Percentiles rank a stretch among this genome's conserved stretches.
Evolutionary conservation across 495 filamentous ascomycete genomes (phyloP).

Genomic region (Sphaerosporella brunnea): DNA sequence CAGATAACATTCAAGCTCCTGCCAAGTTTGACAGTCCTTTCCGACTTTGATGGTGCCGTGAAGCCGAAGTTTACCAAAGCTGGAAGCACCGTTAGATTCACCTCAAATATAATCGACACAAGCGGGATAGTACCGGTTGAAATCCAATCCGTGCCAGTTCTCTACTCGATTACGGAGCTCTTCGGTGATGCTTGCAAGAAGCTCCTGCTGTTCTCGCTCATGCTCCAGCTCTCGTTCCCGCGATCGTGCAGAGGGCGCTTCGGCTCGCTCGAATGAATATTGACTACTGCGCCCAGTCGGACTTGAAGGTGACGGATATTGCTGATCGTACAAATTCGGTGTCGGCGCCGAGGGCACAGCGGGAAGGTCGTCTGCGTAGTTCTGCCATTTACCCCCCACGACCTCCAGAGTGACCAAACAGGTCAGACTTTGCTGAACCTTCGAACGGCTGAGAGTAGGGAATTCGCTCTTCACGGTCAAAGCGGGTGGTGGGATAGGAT

Average conservation of each 20-base stretch:
- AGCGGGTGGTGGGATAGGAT: constrained; percentile 77
- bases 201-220: constrained; percentile 33
- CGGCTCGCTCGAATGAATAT: constrained; percentile 23
- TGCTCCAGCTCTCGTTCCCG: constrained; percentile 18
- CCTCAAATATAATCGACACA: not conserved
- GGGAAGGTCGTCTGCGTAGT: constrained; percentile 67
- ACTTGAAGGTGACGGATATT: constrained; percentile 20
- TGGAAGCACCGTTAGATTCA: constrained; percentile 23
- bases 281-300: constrained; percentile 23
- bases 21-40: constrained; percentile 94
- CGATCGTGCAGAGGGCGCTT: constrained; percentile 28
- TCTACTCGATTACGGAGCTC: constrained; percentile 71
- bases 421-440: constrained; percentile 86
- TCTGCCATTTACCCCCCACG: constrained; percentile 77
- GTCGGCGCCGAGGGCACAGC: constrained; percentile 36
- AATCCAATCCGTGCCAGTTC: constrained; percentile 98
- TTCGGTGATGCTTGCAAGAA: constrained; percentile 70
- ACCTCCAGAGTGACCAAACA: constrained; percentile 93
- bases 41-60: constrained; percentile 86
- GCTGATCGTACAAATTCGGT: constrained; percentile 20
- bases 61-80: constrained; percentile 83
- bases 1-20: constrained; percentile 92
- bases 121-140: constrained; percentile 45
- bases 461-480: constrained; percentile 94
- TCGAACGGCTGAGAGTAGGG: constrained; percentile 76